Evolutionary conservation across 495 filamentous ascomycete genomes (phyloP), one percentile per base, ranked within the genome.

Genomic region (Penicillium salamii): DNA sequence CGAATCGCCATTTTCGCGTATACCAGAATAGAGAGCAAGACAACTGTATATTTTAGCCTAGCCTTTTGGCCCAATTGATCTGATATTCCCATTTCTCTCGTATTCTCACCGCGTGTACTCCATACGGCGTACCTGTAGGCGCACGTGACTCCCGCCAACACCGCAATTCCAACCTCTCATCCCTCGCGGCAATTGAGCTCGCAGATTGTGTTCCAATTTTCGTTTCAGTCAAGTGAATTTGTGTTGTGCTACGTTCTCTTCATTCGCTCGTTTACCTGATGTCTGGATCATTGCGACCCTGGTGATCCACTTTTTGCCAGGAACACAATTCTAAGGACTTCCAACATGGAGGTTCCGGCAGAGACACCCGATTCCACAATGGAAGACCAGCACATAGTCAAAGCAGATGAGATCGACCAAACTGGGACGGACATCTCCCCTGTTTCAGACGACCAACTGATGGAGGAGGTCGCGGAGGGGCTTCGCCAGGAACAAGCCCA

Each of bases 331-430:
- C 32, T 26, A 12, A 32, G 29, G 12, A 32, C 29, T 35, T 1
- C 45, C 44, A 57, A 12, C 11, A 75, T 75, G 71, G 69, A 72
- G 38, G 52, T 61, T 3, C 12, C 59, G 6, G 15, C 63, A 34
- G 57, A 43, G 7, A 46, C 63, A 13, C 15, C 37, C 26, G 64
- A 66, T 44, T 28, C 50, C 23, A 46, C 48, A 14, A 51, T 67
- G 58, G 36, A 62, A 28, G 64, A 69, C 23, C 68, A 72, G 14
- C 68, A 79, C 41, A 71, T 80, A 33, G 75, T 80, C 33, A 79
- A 71, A 49, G 78, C 78, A 20, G 78, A 81, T 54, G 78, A 81
- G 46, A 64, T 81, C 12, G 78, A 81, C 36, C 74, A 79, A 53
- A 75, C 74, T 11, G 78, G 78, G 18, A 74, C 77, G 14, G 77